Evolutionary conservation across 2,329 filamentous ascomycete species (phyloP), one percentile per base, ranked within the genome.

Genomic region (Calycina herbarum): DNA sequence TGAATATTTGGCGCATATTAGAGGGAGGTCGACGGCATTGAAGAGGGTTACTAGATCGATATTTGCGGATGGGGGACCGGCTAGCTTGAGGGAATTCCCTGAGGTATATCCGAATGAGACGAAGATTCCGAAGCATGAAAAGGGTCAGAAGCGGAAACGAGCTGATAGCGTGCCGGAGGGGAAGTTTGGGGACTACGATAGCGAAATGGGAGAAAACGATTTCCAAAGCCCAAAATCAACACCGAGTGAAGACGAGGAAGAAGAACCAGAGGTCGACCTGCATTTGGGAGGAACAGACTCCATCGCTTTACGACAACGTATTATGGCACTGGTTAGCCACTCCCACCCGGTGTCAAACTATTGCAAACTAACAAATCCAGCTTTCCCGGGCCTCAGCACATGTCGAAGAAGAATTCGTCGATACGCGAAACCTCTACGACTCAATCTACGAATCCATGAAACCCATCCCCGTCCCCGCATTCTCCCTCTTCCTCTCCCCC

Each of bases 41-140:
- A 73, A 82, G 65, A 82, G 84, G 40, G 83, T 93, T 11, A 79
- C 91, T 66, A 85, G 85, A 68, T 88, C 90, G 1, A 80, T 93
- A 5, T 84, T 93, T 62, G 87, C 89, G 0, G 87, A 90, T 70
- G 90, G 88, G 1, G 80, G 79, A 33, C 75, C 79, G n/a, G 77
- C 85, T 17, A 80, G 80, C 2, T 76, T 82, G 51, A 82, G 80
- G 1, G 80, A 85, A 7, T 93, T 87, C 72, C 81, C 80, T 2
- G 87, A 92, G 72, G 79, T 94, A 3, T 94, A 91, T 78, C 81
- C 83, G 27, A 85, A 86, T 62, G 91, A 94, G 77, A 85, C 84
- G 1, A 82, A 78, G 66, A 79, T 79, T 68, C 76, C 72, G 59
- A 81, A 78, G 68, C 78, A 71, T 57, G 78, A 78, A 62, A 73